phyloP scores from a whole-genome alignment of 306 rosid species.

The Alnus glutinosa region DNA sequence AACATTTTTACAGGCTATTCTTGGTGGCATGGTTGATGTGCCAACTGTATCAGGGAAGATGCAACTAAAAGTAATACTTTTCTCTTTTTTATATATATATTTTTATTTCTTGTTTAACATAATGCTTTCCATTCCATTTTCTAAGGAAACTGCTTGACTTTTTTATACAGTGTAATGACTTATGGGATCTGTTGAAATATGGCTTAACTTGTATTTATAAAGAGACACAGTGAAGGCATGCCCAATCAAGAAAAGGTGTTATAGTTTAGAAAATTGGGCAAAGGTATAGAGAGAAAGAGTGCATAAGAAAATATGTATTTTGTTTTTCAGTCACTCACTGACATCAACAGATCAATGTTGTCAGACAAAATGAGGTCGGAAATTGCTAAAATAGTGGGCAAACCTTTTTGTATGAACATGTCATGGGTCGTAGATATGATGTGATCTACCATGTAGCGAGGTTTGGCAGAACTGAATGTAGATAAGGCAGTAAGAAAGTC shows the following conservation, averaged over 20 bases:
- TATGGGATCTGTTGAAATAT: conserved; percentile 1
- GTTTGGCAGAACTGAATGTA: not conserved
- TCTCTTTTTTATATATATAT: conserved; percentile 13
- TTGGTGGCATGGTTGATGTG: conserved; percentile 89
- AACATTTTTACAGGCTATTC: conserved; percentile 75
- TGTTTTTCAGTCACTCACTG: not conserved
- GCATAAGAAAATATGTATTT: not conserved
- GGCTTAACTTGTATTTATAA: not conserved
- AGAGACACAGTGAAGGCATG: not conserved
- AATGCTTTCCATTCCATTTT: not conserved
- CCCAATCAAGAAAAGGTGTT: not conserved
- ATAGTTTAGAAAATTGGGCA: not conserved
- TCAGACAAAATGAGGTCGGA: not conserved
- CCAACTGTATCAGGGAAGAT: conserved; percentile 82
- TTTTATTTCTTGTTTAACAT: conserved; percentile 14
- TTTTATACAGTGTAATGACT: not conserved
- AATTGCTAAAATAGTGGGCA: conserved; percentile 1
- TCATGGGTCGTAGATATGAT: not conserved
- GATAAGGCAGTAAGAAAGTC: not conserved
- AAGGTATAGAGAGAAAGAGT: not conserved
- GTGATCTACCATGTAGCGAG: conserved; percentile 4
- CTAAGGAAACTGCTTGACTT: not conserved
- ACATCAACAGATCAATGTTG: conserved; percentile 1
- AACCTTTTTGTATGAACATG: not conserved
- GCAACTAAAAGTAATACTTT: conserved; percentile 60